Percentiles rank a stretch among this genome's conserved stretches.
Evolutionary conservation across 2,329 filamentous ascomycete species (phyloP).

Genomic region (Colletotrichum costaricense): DNA sequence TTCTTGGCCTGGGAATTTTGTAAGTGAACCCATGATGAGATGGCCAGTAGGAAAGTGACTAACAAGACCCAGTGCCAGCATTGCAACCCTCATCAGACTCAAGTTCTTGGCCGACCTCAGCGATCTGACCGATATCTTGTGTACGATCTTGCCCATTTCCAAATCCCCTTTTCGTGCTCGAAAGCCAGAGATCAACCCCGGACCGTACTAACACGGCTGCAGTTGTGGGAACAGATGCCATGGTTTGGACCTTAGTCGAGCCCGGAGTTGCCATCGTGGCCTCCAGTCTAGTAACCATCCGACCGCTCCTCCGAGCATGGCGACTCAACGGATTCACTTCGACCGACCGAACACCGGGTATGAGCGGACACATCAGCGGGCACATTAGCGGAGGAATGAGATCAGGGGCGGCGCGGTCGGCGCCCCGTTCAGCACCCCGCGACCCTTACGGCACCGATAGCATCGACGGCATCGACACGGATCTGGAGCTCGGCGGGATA

Average conservation of each 20-base stretch:
- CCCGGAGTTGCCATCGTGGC: slow-evolving; percentile 66
- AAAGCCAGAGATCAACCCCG: background rate
- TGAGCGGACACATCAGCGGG: slow-evolving; percentile 38
- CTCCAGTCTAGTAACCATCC: slow-evolving; percentile 65
- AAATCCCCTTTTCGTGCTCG: background rate
- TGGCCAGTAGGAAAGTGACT: background rate
- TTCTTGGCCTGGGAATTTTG: slow-evolving; percentile 64
- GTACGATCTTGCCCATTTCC: slow-evolving; percentile 46
- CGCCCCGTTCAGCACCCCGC: slow-evolving; percentile 42
- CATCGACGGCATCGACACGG: slow-evolving; percentile 53
- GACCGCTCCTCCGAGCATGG: slow-evolving; percentile 62
- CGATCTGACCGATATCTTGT: slow-evolving; percentile 58
- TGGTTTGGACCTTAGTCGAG: slow-evolving; percentile 69
- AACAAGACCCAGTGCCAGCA: slow-evolving; percentile 55
- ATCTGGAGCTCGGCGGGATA: slow-evolving; percentile 42
- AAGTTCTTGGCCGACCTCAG: slow-evolving; percentile 59
- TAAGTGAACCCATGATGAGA: slow-evolving; percentile 40
- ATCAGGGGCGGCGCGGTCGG: slow-evolving; percentile 44
- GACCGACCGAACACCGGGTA: slow-evolving; percentile 47
- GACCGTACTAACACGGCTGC: background rate
- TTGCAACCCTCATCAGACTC: slow-evolving; percentile 65
- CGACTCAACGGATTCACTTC: slow-evolving; percentile 59
- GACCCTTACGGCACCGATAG: slow-evolving; percentile 48
- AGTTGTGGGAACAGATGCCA: slow-evolving; percentile 62
- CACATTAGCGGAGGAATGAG: slow-evolving; percentile 39